phyloP scores from a whole-genome alignment of 2,329 filamentous ascomycete species.

The Coniochaeta sp. region DNA sequence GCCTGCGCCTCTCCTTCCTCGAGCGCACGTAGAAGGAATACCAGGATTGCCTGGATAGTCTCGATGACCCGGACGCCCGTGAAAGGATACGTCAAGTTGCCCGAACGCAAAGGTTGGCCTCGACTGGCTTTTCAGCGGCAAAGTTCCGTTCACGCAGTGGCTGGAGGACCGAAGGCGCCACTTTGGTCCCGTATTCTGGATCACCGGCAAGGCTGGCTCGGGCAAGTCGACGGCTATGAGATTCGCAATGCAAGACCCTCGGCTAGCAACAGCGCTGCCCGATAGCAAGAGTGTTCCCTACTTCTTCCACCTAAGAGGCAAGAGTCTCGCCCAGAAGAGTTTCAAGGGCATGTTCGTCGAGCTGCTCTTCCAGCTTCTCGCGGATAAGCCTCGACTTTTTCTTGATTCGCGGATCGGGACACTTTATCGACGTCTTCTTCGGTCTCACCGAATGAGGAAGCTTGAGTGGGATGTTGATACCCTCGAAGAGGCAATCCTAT shows the following conservation, averaged over 20 bases:
- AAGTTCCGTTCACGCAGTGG: not conserved
- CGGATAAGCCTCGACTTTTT: not conserved
- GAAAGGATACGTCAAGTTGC: not conserved
- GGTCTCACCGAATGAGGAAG: not conserved
- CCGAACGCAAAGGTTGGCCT: not conserved
- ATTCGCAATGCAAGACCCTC: not conserved
- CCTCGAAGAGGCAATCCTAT: not conserved
- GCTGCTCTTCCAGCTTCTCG: not conserved
- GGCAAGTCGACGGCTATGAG: not conserved
- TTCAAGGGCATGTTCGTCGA: not conserved
- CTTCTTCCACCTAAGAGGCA: not conserved
- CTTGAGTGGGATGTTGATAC: not conserved
- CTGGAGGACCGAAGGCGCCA: not conserved
- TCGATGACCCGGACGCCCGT: not conserved
- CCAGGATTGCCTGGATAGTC: conserved; percentile 1
- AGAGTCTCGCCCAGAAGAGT: not conserved
- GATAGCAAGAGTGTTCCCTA: not conserved
- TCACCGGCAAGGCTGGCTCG: not conserved
- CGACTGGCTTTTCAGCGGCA: not conserved
- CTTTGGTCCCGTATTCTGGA: not conserved
- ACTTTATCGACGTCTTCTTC: not conserved
- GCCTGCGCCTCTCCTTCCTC: conserved; percentile 30
- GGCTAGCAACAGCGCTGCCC: not conserved
- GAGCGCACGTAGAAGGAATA: not conserved
- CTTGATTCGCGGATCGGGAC: not conserved